A percentile compares a stretch with the other conserved stretches of the same genome.
phyloP scores from a whole-genome alignment of 116 monocot genomes.

The Dioscorea cayenensis region DNA sequence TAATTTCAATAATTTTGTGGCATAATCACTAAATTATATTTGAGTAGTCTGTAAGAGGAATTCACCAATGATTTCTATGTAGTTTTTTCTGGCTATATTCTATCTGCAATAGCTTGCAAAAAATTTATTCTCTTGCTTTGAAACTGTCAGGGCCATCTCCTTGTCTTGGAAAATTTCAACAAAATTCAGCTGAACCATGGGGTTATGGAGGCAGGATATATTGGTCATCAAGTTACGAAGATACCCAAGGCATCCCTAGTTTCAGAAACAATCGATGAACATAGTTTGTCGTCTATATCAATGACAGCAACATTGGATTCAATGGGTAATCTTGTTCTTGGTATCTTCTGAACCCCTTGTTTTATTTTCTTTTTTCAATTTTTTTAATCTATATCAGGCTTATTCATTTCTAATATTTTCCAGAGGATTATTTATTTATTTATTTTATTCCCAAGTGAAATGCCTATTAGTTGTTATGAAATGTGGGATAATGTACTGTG shows the following conservation, averaged over 20 bases:
- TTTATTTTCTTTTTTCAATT: background rate
- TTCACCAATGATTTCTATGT: too few relatives aligned
- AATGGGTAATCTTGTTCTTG: constrained; percentile 66
- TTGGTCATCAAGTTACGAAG: constrained; percentile 46
- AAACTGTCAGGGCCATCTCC: constrained; percentile 64
- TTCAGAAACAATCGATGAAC: constrained; percentile 19
- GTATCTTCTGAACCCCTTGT: constrained; percentile 3
- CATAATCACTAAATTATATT: too few relatives aligned
- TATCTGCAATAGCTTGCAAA: background rate
- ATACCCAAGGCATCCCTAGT: background rate
- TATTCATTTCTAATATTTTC: background rate
- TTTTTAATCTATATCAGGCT: background rate
- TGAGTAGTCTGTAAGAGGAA: too few relatives aligned
- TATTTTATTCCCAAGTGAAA: background rate
- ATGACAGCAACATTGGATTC: constrained; percentile 73
- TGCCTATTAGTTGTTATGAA: background rate
- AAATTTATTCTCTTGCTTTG: background rate
- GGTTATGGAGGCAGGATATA: constrained; percentile 87
- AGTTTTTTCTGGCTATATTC: too few relatives aligned
- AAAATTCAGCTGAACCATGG: constrained; percentile 73
- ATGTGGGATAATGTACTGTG: background rate
- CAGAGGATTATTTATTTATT: background rate
- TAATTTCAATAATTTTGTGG: too few relatives aligned
- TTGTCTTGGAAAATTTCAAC: constrained; percentile 60
- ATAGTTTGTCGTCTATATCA: constrained; percentile 47